A percentile compares a stretch with the other conserved stretches of the same genome.
phyloP scores from a whole-genome alignment of 2,329 filamentous ascomycete genomes.

The Trichoderma afroharzianum region DNA sequence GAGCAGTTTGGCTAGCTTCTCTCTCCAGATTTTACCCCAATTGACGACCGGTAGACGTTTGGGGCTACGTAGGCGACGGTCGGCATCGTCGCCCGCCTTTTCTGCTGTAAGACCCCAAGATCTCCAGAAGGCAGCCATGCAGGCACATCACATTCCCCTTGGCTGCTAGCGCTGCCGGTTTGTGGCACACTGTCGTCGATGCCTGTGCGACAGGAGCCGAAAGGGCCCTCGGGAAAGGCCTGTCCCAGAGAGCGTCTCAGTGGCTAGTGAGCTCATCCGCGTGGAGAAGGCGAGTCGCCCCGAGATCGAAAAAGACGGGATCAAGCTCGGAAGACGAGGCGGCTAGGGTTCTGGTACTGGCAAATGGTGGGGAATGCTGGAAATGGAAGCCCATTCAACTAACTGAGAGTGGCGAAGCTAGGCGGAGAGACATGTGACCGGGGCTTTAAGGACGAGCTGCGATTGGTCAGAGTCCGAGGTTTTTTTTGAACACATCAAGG shows the following conservation, averaged over 20 bases:
- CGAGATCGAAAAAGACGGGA: not conserved
- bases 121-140: not conserved
- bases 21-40: not conserved
- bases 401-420: conserved; percentile 11
- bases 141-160: conserved; percentile 3
- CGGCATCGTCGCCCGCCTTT: not conserved
- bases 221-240: not conserved
- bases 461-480: conserved; percentile 7
- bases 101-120: not conserved
- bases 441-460: not conserved
- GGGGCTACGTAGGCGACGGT: not conserved
- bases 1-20: not conserved
- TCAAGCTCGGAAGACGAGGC: not conserved
- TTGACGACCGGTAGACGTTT: not conserved
- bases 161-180: not conserved
- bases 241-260: not conserved
- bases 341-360: not conserved
- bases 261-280: not conserved
- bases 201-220: not conserved
- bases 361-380: not conserved
- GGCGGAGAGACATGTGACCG: conserved; percentile 17
- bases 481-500: not conserved
- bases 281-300: not conserved
- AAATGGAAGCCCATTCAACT: not conserved
- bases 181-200: not conserved